phyloP scores from a whole-genome alignment of 164 flowering plant genomes.

The Kingdonia uniflora region DNA sequence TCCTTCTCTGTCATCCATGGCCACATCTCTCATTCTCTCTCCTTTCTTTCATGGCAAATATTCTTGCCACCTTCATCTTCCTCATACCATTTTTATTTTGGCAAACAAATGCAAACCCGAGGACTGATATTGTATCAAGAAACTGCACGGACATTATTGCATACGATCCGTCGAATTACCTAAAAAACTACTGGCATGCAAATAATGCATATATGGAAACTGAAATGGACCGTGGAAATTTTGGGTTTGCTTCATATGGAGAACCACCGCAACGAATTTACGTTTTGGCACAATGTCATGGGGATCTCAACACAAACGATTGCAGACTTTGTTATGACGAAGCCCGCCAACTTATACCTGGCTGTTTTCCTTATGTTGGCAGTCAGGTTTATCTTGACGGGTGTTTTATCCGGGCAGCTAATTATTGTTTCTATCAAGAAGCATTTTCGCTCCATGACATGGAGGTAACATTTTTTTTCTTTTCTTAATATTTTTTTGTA shows the following conservation, averaged over 20 bases:
- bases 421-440: conserved; percentile 23
- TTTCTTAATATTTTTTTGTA: background rate
- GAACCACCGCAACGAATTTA: conserved; percentile 3
- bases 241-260: conserved; percentile 1
- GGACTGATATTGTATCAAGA: too few relatives aligned
- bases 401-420: conserved; percentile 29
- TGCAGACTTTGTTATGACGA: conserved; percentile 20
- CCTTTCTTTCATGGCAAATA: too few relatives aligned
- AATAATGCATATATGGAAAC: background rate
- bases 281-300: conserved; percentile 28
- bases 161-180: too few relatives aligned
- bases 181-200: background rate
- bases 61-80: too few relatives aligned
- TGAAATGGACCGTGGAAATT: conserved; percentile 4
- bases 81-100: too few relatives aligned
- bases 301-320: conserved; percentile 19
- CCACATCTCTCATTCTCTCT: too few relatives aligned
- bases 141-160: too few relatives aligned
- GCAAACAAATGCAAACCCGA: too few relatives aligned
- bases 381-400: conserved; percentile 33
- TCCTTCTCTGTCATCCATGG: too few relatives aligned
- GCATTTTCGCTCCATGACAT: background rate
- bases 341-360: conserved; percentile 7
- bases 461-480: conserved; percentile 2
- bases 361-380: conserved; percentile 25